phyloP scores from a whole-genome alignment of 441 rosid genomes.

The Erodium moschatum region DNA sequence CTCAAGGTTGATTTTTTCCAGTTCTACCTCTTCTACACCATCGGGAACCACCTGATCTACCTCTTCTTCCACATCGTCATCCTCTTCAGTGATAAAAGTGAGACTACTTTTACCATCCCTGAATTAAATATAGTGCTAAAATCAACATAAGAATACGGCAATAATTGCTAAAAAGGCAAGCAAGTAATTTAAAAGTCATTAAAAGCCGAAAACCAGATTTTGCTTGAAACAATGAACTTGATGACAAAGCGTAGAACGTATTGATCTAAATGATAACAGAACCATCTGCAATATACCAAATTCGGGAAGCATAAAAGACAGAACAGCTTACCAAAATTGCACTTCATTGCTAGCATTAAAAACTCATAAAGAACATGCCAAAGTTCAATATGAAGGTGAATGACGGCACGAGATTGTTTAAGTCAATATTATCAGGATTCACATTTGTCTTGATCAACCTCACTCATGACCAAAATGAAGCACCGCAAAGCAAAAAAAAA shows the following conservation, averaged over 20 bases:
- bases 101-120: conserved; percentile 94
- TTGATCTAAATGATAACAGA: conserved; percentile 2
- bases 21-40: conserved; percentile 97
- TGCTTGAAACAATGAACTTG: neutral
- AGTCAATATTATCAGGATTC: neutral
- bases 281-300: conserved; percentile 6
- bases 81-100: conserved; percentile 85
- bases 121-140: conserved; percentile 23
- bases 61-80: conserved; percentile 94
- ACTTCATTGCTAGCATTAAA: neutral
- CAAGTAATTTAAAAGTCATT: neutral
- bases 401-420: neutral
- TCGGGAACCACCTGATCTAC: conserved; percentile 97
- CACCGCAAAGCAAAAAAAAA: too few relatives aligned
- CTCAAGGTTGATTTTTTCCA: conserved; percentile 82
- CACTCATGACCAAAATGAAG: neutral
- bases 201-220: conserved; percentile 4
- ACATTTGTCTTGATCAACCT: conserved; percentile 2
- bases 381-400: conserved; percentile 5
- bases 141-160: conserved; percentile 17
- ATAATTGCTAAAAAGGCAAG: neutral
- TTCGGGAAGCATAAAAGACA: neutral
- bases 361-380: conserved; percentile 6
- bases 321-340: neutral
- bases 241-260: neutral